These are phyloP conservation scores for Discostella stelligera DNA, from an alignment of 352 stramenopile genomes.

Conservation along the genomic window DNA sequence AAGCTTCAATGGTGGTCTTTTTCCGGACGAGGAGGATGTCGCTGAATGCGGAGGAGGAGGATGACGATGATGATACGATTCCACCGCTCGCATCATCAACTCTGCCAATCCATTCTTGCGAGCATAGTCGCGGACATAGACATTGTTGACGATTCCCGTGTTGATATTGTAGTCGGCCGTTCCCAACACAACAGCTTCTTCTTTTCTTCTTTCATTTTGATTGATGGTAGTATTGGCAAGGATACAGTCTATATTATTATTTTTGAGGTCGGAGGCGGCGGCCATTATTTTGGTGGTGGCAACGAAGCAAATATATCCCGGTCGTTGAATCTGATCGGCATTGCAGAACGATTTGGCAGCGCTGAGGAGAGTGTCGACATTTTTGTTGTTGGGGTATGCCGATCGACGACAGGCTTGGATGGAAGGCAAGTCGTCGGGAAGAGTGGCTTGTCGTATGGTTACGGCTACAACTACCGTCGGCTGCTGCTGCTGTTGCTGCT, in stretches of 20 bases:
- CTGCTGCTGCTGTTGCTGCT: not conserved
- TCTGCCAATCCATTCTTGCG: conserved; percentile 47
- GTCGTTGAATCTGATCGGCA: conserved; percentile 49
- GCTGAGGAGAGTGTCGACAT: conserved; percentile 20
- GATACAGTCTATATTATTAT: not conserved
- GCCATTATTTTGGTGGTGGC: no score
- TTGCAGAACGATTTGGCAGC: conserved; percentile 52
- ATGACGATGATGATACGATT: conserved; percentile 10
- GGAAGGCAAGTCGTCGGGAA: conserved; percentile 38
- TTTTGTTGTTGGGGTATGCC: conserved; percentile 27
- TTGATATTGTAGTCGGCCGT: conserved; percentile 47
- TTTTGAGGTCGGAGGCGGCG: not conserved
- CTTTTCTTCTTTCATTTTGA: not conserved
- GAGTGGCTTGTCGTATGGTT: conserved; percentile 21
- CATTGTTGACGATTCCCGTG: conserved; percentile 48
- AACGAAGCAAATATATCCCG: conserved; percentile 46
- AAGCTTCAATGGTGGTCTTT: conserved; percentile 32
- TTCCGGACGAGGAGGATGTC: no score
- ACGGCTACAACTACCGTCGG: not conserved
- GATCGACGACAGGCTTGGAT: conserved; percentile 50
- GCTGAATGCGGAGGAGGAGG: no score
- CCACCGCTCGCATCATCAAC: conserved; percentile 53
- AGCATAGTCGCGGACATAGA: conserved; percentile 44
- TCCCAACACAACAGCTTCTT: conserved; percentile 31
- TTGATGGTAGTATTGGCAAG: not conserved